Evolutionary conservation across 495 filamentous ascomycete genomes (phyloP).

Genomic region (Darksidea phi): DNA sequence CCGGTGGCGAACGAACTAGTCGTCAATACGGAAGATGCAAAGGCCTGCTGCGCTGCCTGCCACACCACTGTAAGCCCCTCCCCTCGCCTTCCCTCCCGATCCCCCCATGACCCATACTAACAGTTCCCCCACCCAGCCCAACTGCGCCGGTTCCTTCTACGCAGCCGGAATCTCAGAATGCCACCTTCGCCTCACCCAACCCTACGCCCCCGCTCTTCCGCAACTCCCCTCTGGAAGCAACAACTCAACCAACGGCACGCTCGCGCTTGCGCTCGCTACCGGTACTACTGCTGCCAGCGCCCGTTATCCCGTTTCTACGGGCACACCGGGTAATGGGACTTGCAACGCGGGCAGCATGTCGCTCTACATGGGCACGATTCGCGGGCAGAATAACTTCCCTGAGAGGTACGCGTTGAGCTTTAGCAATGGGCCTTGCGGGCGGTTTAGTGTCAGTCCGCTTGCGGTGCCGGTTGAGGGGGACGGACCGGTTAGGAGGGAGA

Average conservation of each 20-base stretch:
- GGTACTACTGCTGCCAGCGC: neutral
- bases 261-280: neutral
- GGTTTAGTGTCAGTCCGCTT: conserved; percentile 1
- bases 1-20: conserved; percentile 12
- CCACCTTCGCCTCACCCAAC: conserved; percentile 14
- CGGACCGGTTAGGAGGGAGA: neutral
- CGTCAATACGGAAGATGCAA: neutral
- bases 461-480: neutral
- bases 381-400: neutral
- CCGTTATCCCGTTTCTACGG: neutral
- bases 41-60: conserved; percentile 15
- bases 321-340: neutral
- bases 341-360: neutral
- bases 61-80: conserved; percentile 13
- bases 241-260: no score
- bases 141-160: conserved; percentile 25
- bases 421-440: conserved; percentile 13
- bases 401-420: conserved; percentile 6
- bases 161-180: conserved; percentile 1
- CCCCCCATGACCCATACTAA: neutral
- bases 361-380: conserved; percentile 3
- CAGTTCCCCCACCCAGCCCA: conserved; percentile 5
- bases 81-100: neutral
- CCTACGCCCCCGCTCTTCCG: neutral
- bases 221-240: neutral